Evolutionary conservation across 352 stramenopile genomes (phyloP).

Genomic region (Pythium brachiatum): DNA sequence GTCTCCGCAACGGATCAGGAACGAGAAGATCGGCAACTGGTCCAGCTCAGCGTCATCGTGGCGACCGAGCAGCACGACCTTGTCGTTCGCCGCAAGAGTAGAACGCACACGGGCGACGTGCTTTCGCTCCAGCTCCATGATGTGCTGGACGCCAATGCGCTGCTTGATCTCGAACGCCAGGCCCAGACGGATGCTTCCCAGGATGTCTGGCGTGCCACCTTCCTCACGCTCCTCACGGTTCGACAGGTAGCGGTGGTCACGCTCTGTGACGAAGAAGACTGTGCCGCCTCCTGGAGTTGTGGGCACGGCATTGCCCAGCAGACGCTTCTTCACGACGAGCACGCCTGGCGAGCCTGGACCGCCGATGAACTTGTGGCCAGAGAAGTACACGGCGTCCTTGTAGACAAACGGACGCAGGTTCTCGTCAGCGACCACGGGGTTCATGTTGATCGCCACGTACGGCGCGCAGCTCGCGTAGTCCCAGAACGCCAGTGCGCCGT

Average conservation of each 20-base stretch:
- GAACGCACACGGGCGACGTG: constrained; percentile 26
- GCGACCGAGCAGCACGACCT: constrained; percentile 77
- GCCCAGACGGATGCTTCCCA: constrained; percentile 88
- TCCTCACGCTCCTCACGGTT: constrained; percentile 94
- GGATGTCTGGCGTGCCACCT: constrained; percentile 93
- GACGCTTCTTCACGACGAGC: constrained; percentile 91
- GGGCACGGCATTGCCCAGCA: constrained; percentile 46
- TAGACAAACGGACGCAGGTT: constrained; percentile 32
- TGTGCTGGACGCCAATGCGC: constrained; percentile 33
- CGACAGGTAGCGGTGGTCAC: constrained; percentile 51
- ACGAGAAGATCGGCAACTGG: constrained; percentile 90
- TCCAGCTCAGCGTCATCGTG: constrained; percentile 19
- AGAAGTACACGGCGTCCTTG: constrained; percentile 94
- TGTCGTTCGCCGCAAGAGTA: constrained; percentile 37
- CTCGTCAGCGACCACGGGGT: constrained; percentile 53
- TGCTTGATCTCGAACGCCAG: constrained; percentile 88
- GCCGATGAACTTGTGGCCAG: constrained; percentile 94
- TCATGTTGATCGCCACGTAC: constrained; percentile 92
- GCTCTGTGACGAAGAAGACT: constrained; percentile 42
- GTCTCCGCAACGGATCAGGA: constrained; percentile 78
- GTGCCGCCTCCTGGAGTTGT: constrained; percentile 38
- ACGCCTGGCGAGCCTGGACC: constrained; percentile 87
- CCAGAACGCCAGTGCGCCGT: constrained; percentile 89
- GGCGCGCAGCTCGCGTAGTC: constrained; percentile 93
- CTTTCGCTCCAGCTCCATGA: constrained; percentile 36